Conservation (phyloP, 148 eudicot genomes). For the Rhododendron henanense region DNA sequence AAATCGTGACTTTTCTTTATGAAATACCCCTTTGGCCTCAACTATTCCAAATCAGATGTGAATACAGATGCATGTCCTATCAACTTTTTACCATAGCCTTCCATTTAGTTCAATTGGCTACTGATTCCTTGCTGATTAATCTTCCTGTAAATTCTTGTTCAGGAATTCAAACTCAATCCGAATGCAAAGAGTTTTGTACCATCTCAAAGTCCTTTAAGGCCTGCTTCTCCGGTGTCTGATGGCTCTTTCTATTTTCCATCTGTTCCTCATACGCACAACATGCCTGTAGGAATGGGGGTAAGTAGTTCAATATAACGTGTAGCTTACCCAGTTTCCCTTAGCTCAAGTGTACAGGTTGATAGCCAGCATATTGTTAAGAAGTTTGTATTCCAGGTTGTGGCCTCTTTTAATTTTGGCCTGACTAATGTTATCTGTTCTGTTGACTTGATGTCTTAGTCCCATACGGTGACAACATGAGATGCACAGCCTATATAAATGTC, state of each 20-base stretch:
- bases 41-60: background rate
- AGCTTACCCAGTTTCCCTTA: slow-evolving; percentile 3
- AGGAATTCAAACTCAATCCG: slow-evolving; percentile 92
- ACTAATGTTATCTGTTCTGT: background rate
- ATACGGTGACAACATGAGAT: background rate
- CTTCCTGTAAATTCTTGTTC: slow-evolving; percentile 17
- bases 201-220: slow-evolving; percentile 60
- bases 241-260: slow-evolving; percentile 71
- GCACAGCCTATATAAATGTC: background rate
- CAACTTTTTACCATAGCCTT: background rate
- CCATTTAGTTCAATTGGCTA: background rate
- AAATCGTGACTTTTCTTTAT: background rate
- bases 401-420: background rate
- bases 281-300: slow-evolving; percentile 92
- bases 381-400: background rate
- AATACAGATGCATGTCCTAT: background rate
- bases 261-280: slow-evolving; percentile 70
- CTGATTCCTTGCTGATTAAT: background rate
- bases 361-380: background rate
- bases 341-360: background rate
- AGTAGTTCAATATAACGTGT: slow-evolving; percentile 26
- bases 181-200: slow-evolving; percentile 90
- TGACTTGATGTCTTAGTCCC: background rate
- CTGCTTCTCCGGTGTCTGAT: slow-evolving; percentile 81
- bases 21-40: background rate